Conservation (phyloP, 176 grass and related monocot species). For the Avena insularis region DNA sequence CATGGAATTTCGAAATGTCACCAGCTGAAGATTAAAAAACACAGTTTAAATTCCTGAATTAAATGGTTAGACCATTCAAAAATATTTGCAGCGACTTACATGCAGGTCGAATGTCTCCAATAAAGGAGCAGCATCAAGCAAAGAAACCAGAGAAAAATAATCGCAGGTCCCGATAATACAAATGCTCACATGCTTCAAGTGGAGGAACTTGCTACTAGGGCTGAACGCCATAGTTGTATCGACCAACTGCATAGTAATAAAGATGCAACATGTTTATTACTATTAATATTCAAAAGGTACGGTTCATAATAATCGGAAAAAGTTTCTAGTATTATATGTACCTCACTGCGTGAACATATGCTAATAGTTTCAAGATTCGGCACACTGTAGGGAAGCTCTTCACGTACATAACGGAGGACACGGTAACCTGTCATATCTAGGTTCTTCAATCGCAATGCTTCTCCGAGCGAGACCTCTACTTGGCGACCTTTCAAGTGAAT, state of each 20-base stretch:
- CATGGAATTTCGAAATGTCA: no score
- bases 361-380: slow-evolving; percentile 18
- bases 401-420: background rate
- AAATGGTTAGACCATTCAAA: background rate
- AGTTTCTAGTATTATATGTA: slow-evolving; percentile 5
- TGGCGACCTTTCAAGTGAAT: background rate
- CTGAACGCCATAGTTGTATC: background rate
- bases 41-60: background rate
- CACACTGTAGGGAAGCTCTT: background rate
- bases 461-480: slow-evolving; percentile 14
- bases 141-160: slow-evolving; percentile 14
- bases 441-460: background rate
- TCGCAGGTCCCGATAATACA: background rate
- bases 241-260: background rate
- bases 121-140: background rate
- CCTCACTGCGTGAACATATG: background rate
- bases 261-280: background rate
- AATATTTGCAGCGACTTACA: background rate
- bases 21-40: no score
- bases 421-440: background rate
- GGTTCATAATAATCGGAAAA: background rate
- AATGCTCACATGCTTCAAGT: background rate
- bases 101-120: background rate
- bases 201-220: slow-evolving; percentile 4
- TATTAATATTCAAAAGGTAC: no score